These are phyloP conservation scores for Chaetoceros muelleri DNA, from an alignment of 108 stramenopile genomes.

Conservation along the genomic window DNA sequence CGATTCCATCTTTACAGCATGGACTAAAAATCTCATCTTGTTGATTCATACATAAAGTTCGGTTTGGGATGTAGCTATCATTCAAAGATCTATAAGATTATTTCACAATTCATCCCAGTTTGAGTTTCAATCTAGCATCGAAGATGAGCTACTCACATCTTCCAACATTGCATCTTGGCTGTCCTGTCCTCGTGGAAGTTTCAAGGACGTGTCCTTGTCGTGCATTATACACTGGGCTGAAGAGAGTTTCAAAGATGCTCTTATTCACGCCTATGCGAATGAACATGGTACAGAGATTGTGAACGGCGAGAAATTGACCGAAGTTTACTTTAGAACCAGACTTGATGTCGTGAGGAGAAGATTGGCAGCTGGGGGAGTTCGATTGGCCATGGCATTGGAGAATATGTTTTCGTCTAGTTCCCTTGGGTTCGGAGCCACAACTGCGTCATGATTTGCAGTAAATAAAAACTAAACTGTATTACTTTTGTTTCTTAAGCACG, in stretches of 20 bases:
- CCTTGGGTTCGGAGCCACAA: too few species aligned
- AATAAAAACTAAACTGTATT: too few species aligned
- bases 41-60: constrained; percentile 44
- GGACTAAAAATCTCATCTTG: background rate
- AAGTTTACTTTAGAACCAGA: constrained; percentile 33
- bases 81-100: constrained; percentile 22
- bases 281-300: constrained; percentile 18
- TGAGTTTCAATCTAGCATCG: constrained; percentile 20
- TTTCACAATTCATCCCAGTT: constrained; percentile 17
- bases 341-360: constrained; percentile 23
- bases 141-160: background rate
- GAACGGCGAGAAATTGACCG: constrained; percentile 18
- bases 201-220: too few species aligned
- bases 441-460: too few species aligned
- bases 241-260: constrained; percentile 29
- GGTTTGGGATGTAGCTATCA: constrained; percentile 54
- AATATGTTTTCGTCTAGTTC: too few species aligned
- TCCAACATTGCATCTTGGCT: constrained; percentile 8
- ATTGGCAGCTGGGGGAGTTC: constrained; percentile 29
- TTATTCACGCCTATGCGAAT: constrained; percentile 35
- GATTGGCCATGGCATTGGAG: constrained; percentile 37
- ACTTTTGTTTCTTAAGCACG: too few species aligned
- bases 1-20: background rate
- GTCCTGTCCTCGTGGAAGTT: constrained; percentile 13
- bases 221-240: constrained; percentile 32